A percentile compares a stretch with the other conserved stretches of the same genome.
These are phyloP conservation scores for Malania oleifera DNA, from an alignment of 164 flowering plant species.

Conservation along the genomic window DNA sequence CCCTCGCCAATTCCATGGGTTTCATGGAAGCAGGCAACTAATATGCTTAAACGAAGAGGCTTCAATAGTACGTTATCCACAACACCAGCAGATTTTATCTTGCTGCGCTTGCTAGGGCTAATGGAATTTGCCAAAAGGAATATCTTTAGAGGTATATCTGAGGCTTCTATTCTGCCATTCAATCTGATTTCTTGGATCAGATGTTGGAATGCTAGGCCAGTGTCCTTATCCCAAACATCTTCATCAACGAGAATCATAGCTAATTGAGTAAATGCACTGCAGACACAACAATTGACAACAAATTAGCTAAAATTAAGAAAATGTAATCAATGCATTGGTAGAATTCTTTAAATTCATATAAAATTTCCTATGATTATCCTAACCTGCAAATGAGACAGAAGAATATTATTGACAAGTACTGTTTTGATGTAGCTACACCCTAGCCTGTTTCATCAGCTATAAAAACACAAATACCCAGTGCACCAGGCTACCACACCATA, in stretches of 20 bases:
- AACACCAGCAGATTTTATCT: conserved; percentile 44
- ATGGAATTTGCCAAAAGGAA: conserved; percentile 49
- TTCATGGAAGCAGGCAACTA: conserved; percentile 50
- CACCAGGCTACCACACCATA: too few species aligned
- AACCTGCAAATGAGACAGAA: neutral
- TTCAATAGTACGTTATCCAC: conserved; percentile 58
- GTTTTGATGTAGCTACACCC: neutral
- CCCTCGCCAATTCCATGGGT: conserved; percentile 42
- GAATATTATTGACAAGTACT: neutral
- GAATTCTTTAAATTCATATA: neutral
- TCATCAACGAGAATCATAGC: conserved; percentile 66
- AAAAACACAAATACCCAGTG: too few species aligned
- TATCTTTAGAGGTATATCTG: conserved; percentile 36
- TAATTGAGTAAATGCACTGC: conserved; percentile 31
- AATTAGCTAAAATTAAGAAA: too few species aligned
- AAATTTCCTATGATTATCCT: neutral
- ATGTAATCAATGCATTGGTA: conserved; percentile 16
- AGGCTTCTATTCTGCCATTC: conserved; percentile 16
- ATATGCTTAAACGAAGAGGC: conserved; percentile 66
- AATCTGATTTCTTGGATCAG: conserved; percentile 25
- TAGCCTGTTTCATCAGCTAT: neutral
- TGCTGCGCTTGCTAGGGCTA: conserved; percentile 27
- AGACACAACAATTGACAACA: conserved; percentile 4
- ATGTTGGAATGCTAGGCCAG: conserved; percentile 19
- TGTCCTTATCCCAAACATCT: conserved; percentile 52